A percentile compares a stretch with the other conserved stretches of the same genome.
Evolutionary conservation across 163 green algal genomes (phyloP).

Genomic region (Smithsoniella earleae): DNA sequence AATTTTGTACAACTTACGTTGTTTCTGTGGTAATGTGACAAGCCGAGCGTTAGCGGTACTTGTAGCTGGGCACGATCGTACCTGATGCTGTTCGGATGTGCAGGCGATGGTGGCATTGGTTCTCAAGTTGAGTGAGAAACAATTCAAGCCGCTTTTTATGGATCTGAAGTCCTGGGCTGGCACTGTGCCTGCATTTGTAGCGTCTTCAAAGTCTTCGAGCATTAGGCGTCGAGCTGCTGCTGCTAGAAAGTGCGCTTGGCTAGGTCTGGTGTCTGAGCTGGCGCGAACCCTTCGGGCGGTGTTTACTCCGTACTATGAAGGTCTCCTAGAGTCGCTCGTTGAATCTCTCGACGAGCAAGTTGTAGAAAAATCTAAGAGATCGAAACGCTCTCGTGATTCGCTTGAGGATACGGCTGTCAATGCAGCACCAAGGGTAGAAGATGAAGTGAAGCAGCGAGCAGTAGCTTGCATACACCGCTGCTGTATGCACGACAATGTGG

Average conservation of each 20-base stretch:
- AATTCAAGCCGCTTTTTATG: constrained; percentile 82
- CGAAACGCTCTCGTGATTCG: constrained; percentile 41
- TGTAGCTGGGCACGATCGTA: too few species aligned
- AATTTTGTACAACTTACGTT: too few species aligned
- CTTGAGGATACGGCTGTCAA: too few species aligned
- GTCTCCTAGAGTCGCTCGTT: background rate
- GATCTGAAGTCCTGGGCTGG: constrained; percentile 66
- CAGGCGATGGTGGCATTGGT: constrained; percentile 49
- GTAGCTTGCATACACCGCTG: constrained; percentile 59
- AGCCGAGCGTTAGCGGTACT: too few species aligned
- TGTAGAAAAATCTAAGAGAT: constrained; percentile 38
- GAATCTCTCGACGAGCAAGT: background rate
- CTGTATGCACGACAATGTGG: constrained; percentile 65
- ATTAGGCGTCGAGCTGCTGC: background rate
- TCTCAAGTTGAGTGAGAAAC: constrained; percentile 69
- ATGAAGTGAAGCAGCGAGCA: background rate
- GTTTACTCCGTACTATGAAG: constrained; percentile 68
- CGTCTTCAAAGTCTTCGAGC: background rate
- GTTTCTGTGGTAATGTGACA: too few species aligned
- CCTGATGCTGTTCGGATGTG: too few species aligned
- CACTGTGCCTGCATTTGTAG: constrained; percentile 25
- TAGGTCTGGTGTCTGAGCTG: constrained; percentile 47
- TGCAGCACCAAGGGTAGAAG: background rate
- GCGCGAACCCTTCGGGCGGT: constrained; percentile 55
- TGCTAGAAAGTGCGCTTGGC: constrained; percentile 42